Evolutionary conservation across 2,329 filamentous ascomycete species (phyloP).

Genomic region (Volutella citrinella): DNA sequence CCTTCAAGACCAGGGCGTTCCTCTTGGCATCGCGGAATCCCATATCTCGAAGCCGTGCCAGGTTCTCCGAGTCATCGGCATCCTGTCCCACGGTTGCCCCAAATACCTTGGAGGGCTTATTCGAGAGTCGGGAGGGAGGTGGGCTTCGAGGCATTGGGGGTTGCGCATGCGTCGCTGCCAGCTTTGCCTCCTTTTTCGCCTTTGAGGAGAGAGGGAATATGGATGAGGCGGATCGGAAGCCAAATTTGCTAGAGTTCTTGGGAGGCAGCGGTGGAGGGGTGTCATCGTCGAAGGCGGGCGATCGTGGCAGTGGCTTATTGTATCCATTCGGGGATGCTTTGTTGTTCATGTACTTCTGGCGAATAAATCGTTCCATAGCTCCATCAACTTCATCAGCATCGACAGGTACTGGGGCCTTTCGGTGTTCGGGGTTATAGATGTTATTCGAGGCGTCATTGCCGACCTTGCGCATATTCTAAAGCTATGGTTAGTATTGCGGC

Average conservation of each 20-base stretch:
- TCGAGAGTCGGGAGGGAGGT: constrained; percentile 43
- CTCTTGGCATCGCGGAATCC: constrained; percentile 82
- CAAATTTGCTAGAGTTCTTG: constrained; percentile 62
- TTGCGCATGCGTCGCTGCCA: constrained; percentile 22
- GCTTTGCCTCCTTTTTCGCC: constrained; percentile 52
- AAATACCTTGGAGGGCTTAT: constrained; percentile 67
- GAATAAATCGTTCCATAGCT: constrained; percentile 92
- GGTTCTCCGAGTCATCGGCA: constrained; percentile 68
- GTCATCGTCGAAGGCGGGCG: constrained; percentile 48
- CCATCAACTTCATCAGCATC: constrained; percentile 91
- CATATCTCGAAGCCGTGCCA: constrained; percentile 80
- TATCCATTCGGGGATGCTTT: constrained; percentile 32
- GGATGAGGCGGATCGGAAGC: constrained; percentile 60
- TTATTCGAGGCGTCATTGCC: constrained; percentile 86
- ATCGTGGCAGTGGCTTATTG: constrained; percentile 35
- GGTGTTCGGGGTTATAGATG: constrained; percentile 82
- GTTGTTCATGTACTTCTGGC: constrained; percentile 83
- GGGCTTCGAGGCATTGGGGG: constrained; percentile 22
- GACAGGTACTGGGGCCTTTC: constrained; percentile 78
- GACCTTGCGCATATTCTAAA: constrained; percentile 86
- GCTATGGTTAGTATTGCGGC: constrained; percentile 14
- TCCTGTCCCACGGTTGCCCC: constrained; percentile 62
- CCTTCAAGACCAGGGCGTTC: constrained; percentile 78
- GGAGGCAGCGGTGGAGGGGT: constrained; percentile 59
- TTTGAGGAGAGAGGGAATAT: constrained; percentile 63